Conservation (phyloP, 106 monocot species). For the Acorus gramineus region DNA sequence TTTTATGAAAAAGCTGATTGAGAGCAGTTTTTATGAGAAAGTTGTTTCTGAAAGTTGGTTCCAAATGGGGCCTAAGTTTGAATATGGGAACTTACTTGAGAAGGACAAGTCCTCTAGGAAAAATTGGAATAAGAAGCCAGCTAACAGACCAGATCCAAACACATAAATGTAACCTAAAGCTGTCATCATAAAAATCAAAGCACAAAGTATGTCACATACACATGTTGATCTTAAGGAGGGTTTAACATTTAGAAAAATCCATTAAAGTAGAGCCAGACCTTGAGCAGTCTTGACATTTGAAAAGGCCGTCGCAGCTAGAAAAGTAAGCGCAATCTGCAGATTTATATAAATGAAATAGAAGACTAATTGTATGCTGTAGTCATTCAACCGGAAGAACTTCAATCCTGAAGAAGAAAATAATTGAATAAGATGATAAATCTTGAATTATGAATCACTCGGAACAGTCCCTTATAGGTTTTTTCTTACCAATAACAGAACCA, state of each 20-base stretch:
- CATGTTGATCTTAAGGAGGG: too few species aligned
- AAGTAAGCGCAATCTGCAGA: conserved; percentile 65
- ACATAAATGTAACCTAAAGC: conserved; percentile 48
- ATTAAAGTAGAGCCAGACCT: conserved; percentile 23
- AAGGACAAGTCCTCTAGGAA: conserved; percentile 37
- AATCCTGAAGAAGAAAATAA: conserved; percentile 10
- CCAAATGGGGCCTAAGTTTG: too few species aligned
- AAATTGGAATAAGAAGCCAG: conserved; percentile 21
- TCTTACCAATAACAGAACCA: conserved; percentile 67
- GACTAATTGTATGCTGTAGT: conserved; percentile 61
- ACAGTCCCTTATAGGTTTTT: not conserved
- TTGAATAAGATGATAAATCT: too few species aligned
- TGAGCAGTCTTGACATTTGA: conserved; percentile 53
- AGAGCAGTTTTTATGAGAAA: too few species aligned
- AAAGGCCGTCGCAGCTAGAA: conserved; percentile 39
- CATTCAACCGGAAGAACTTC: conserved; percentile 62
- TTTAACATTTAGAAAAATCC: too few species aligned
- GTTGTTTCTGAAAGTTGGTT: too few species aligned
- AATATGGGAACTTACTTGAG: conserved; percentile 25
- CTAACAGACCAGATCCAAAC: conserved; percentile 48
- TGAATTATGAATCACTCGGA: too few species aligned
- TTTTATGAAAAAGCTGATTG: too few species aligned
- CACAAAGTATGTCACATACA: too few species aligned
- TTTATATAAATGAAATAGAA: conserved; percentile 74
- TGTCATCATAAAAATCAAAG: conserved; percentile 9